Evolutionary conservation across 345 rosid species (phyloP), one percentile per base, ranked within the genome.

Genomic region (Salix koriyanagi): DNA sequence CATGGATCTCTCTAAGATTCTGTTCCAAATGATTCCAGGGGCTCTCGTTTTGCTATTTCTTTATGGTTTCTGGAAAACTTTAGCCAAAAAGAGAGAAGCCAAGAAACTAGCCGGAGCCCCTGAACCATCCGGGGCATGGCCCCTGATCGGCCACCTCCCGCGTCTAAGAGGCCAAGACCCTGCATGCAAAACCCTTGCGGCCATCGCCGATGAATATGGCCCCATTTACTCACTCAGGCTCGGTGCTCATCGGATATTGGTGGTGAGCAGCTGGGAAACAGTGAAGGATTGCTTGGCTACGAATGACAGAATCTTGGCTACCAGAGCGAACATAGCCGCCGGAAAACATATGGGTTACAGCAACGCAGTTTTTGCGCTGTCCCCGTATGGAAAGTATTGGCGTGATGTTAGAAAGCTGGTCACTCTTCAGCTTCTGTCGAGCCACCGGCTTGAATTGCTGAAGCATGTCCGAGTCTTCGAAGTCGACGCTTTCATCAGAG

Each of bases 361-460:
- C 75, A 81, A 84, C 71, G 93, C 94, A 8, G 5, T 68, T 7
- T 76, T 92, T 3, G 78, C 87, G 6, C 30, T 92, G 12, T 87
- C 86, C 13, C 91, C 91, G 0, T 90, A 92, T 26, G 94, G 94
- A 19, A 78, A 81, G 23, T 89, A 90, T 39, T 92, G 94, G 94
- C 90, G 93, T 5, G 85, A 86, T 60, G 67, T 92, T 41, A 87
- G 97, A 42, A 90, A 88, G 77, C 72, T 90, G n/a, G 72, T 83
- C 67, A 87, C 87, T 42, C 75, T 85, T 21, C 84, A 92, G 79
- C 89, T 90, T 61, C 83, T 92, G 42, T 89, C 94, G 1, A 80
- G 60, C 46, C 86, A 83, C 66, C 80, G 93, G 26, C 76, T 89
- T 6, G 88, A 83, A 54, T 36, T 48, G 76, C 86, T 88, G 0